A percentile compares a stretch with the other conserved stretches of the same genome.
Conservation (phyloP, 2,329 filamentous ascomycete genomes). For the Paracorniculantispora psalliotae region DNA sequence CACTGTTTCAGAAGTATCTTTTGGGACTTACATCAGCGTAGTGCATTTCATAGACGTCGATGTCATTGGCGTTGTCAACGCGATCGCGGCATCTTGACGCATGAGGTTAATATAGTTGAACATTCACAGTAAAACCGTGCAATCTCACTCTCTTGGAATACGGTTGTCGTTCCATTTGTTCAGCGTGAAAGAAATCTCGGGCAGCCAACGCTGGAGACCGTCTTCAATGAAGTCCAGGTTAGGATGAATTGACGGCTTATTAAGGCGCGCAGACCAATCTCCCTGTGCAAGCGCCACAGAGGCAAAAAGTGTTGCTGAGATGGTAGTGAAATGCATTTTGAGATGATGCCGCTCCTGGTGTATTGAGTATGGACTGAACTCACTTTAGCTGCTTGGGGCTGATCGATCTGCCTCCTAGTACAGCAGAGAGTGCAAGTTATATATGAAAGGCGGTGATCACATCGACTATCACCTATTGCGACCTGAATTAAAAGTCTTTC, state of each 20-base stretch:
- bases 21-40: conserved; percentile 1
- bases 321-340: background rate
- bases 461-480: too few species aligned
- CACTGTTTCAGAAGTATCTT: too few species aligned
- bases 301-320: background rate
- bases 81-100: background rate
- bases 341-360: background rate
- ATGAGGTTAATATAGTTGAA: background rate
- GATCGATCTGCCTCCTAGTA: too few species aligned
- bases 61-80: conserved; percentile 1
- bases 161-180: conserved; percentile 4
- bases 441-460: too few species aligned
- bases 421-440: too few species aligned
- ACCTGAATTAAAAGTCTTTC: too few species aligned
- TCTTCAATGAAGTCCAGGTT: conserved; percentile 8
- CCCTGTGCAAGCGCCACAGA: background rate
- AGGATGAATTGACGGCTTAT: background rate
- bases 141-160: conserved; percentile 3
- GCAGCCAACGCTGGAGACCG: conserved; percentile 1
- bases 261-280: background rate
- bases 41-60: conserved; percentile 7
- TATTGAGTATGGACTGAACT: too few species aligned
- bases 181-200: conserved; percentile 3
- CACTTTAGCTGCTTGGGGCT: too few species aligned
- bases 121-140: too few species aligned